Evolutionary conservation across 352 stramenopile genomes (phyloP).

Genomic region (Globisporangium yorkense): DNA sequence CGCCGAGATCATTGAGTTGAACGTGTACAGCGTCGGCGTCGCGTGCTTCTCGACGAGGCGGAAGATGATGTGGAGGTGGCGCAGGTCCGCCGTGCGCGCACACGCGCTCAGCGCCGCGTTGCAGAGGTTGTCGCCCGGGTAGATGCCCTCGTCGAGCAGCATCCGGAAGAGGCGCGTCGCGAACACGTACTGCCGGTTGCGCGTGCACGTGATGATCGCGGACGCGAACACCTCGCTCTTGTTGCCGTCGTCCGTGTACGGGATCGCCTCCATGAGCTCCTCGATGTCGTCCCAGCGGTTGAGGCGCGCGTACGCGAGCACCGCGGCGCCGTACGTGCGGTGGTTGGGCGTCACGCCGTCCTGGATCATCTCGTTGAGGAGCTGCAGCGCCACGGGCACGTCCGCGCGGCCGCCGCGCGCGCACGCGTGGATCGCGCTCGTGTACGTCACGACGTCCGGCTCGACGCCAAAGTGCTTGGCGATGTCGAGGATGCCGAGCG

Average conservation of each 20-base stretch:
- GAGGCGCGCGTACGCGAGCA: conserved; percentile 66
- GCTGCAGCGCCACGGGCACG: conserved; percentile 44
- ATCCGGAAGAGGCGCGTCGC: conserved; percentile 55
- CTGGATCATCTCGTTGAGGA: conserved; percentile 77
- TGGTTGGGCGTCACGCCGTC: conserved; percentile 52
- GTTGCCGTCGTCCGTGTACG: conserved; percentile 44
- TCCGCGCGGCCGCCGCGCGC: conserved; percentile 44
- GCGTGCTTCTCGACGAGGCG: conserved; percentile 51
- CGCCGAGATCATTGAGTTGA: conserved; percentile 83
- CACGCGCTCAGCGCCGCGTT: conserved; percentile 66
- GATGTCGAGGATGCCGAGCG: conserved; percentile 67
- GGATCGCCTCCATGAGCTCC: conserved; percentile 48
- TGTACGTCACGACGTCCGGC: conserved; percentile 73
- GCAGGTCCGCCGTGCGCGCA: conserved; percentile 49
- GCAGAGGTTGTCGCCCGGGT: conserved; percentile 65
- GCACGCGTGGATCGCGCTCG: conserved; percentile 75
- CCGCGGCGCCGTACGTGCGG: conserved; percentile 64
- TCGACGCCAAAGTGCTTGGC: conserved; percentile 54
- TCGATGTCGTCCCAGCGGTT: conserved; percentile 68
- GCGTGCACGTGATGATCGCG: conserved; percentile 72
- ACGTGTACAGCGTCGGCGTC: conserved; percentile 63
- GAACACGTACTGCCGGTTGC: conserved; percentile 59
- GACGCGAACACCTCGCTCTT: conserved; percentile 65
- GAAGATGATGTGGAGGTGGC: conserved; percentile 57
- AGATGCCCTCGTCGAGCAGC: conserved; percentile 62